Evolutionary conservation across 768 basidiomycete genomes (phyloP), one percentile per base, ranked within the genome.

Genomic region (Boletellus ananas): DNA sequence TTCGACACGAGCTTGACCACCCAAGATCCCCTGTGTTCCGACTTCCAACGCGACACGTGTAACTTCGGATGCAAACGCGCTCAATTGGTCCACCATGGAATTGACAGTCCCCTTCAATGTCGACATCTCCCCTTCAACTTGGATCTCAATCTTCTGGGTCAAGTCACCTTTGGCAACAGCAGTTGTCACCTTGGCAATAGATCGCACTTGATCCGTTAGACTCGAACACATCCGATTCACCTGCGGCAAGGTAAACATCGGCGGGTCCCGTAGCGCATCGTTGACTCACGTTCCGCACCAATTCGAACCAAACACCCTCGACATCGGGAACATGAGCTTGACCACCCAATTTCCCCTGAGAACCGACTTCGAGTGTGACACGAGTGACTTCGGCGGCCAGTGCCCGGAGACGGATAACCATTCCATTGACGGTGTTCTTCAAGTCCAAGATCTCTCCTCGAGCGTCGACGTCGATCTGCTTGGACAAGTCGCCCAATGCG

Each of bases 51-150:
- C 90, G 42, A 95, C 87, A 55, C 88, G 77, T 6, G 84, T 88
- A 25, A 88, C 81, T 55, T 94, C 91, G 3, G 80, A 82, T 13
- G 91, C 89, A 63, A 94, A 94, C 5, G 87, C 88, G 58, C 87
- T 84, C 56, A 94, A 68, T 49, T 88, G 87, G 65, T 91, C 90
- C 65, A 94, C 90, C 93, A 96, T 96, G n/a, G 85, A 86, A 61
- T 94, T 94, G 56, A 92, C 88, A 11, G 89, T 91, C 18, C 79
- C 73, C 64, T 89, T 90, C 69, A 91, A 75, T 14, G 87, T 87
- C 14, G 79, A 79, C 84, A 95, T 94, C 62, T 95, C 93, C 43
- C 84, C 84, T 60, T 90, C 86, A 54, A 89, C 87, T 53, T 86
- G 83, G 54, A 97, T 93, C 60, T 91, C 87, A 62, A 97, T 91